Percentiles rank a stretch among this genome's conserved stretches.
phyloP scores from a whole-genome alignment of 306 rosid genomes.

The Hippophae gyantsensis region DNA sequence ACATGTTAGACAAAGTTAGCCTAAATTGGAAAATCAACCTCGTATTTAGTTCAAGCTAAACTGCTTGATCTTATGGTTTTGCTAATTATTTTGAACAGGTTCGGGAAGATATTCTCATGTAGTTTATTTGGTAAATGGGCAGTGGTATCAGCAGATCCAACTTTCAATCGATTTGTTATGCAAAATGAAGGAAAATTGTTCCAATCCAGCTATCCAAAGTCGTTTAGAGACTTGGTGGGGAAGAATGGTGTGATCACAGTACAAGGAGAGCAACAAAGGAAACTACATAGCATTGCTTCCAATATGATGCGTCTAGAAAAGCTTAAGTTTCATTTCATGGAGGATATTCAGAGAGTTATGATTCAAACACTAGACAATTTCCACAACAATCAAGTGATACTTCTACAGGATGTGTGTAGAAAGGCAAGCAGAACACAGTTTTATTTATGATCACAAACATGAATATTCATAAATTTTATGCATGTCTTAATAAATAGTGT shows the following conservation, averaged over 20 bases:
- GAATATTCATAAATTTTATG: background rate
- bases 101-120: constrained; percentile 79
- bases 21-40: background rate
- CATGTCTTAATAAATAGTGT: background rate
- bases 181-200: constrained; percentile 80
- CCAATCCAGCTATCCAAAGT: constrained; percentile 76
- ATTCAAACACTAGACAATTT: constrained; percentile 47
- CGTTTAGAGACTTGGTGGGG: constrained; percentile 89
- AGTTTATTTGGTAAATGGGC: constrained; percentile 77
- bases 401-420: constrained; percentile 79
- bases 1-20: too few relatives aligned
- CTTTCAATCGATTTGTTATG: constrained; percentile 75
- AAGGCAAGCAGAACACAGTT: constrained; percentile 33
- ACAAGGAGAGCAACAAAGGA: constrained; percentile 88
- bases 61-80: background rate
- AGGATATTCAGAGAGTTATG: constrained; percentile 67
- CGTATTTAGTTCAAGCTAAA: background rate
- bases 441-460: background rate
- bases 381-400: constrained; percentile 46
- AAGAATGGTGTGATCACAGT: constrained; percentile 83
- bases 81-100: constrained; percentile 27
- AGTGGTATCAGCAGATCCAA: constrained; percentile 82
- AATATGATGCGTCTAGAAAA: constrained; percentile 76
- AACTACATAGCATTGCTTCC: constrained; percentile 73
- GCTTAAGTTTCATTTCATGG: constrained; percentile 54